Evolutionary conservation across 176 grass and related monocot genomes (phyloP), one percentile per base, ranked within the genome.

Genomic region (Stipa capillata): DNA sequence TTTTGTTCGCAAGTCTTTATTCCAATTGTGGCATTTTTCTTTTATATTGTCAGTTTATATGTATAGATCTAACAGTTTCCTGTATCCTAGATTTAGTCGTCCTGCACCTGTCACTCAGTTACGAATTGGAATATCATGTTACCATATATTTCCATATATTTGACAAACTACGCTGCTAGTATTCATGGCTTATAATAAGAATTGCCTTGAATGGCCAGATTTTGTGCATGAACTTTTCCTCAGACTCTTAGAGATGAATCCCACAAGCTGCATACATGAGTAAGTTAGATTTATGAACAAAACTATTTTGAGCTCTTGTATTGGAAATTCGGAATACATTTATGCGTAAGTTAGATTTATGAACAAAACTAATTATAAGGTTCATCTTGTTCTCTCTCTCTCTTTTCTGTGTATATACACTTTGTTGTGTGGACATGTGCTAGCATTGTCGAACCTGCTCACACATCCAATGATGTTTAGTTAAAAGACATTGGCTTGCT

Each of bases 61-160:
- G n/a, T n/a, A n/a, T n/a, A n/a, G n/a, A n/a, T n/a, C n/a, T n/a
- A n/a, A n/a, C n/a, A n/a, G n/a, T 20, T 57, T 84, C 42, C 3
- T 54, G 41, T 6, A 58, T 47, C n/a, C n/a, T n/a, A n/a, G n/a
- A n/a, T n/a, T 87, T 36, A 52, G 6, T 35, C 77, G 7, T 50
- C 5, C 50, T 83, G 32, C 17, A 84, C 24, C 41, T 56, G 5
- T 77, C 16, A 31, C 14, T 31, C n/a, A 64, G 4, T 66, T 59
- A 32, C 14, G 35, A 29, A 4, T 45, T 28, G 35, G 18, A n/a
- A 20, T 15, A 53, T 72, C 35, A 63, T 34, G 28, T 18, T 15
- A 54, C 1, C 50, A 75, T 80, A 57, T n/a, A n/a, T n/a, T n/a
- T n/a, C n/a, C n/a, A n/a, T n/a, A n/a, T 57, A 70, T 70, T 29